Percentiles rank a stretch among this genome's conserved stretches.
Evolutionary conservation across 176 grass and related monocot species (phyloP).

Genomic region (Avena sativa): DNA sequence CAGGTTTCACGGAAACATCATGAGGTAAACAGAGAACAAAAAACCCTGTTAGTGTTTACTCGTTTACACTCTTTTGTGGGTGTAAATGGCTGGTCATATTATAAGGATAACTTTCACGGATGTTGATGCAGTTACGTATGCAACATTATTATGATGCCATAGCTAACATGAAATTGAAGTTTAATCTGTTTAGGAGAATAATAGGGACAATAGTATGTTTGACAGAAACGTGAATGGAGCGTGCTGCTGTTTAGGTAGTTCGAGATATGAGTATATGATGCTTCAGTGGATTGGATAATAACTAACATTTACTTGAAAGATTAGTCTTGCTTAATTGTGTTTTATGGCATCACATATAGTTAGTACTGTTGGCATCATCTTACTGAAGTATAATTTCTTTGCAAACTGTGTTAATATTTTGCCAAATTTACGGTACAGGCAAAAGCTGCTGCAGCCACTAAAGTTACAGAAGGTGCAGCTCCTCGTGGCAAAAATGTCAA

Average conservation of each 20-base stretch:
- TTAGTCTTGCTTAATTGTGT: not conserved
- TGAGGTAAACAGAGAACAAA: slow-evolving; percentile 50
- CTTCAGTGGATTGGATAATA: not conserved
- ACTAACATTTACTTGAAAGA: not conserved
- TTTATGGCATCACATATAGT: not conserved
- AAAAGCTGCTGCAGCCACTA: slow-evolving; percentile 59
- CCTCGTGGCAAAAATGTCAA: slow-evolving; percentile 56
- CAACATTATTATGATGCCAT: not conserved
- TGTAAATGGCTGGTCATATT: not conserved
- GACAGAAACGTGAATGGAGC: not conserved
- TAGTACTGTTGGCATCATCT: not conserved
- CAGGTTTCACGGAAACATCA: slow-evolving; percentile 95
- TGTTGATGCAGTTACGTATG: not conserved
- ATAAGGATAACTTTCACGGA: not conserved
- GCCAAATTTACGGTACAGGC: slow-evolving; percentile 55
- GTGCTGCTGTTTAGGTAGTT: slow-evolving; percentile 8
- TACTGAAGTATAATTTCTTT: slow-evolving; percentile 24
- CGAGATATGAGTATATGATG: not conserved
- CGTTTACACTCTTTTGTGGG: not conserved
- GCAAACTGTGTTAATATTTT: slow-evolving; percentile 26
- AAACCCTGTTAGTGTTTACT: not conserved
- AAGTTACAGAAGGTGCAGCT: slow-evolving; percentile 50
- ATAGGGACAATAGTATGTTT: not conserved
- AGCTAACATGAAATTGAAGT: not conserved
- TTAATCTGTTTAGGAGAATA: not conserved